Evolutionary conservation across 164 flowering plant species (phyloP).

Genomic region (Echeveria elegans): DNA sequence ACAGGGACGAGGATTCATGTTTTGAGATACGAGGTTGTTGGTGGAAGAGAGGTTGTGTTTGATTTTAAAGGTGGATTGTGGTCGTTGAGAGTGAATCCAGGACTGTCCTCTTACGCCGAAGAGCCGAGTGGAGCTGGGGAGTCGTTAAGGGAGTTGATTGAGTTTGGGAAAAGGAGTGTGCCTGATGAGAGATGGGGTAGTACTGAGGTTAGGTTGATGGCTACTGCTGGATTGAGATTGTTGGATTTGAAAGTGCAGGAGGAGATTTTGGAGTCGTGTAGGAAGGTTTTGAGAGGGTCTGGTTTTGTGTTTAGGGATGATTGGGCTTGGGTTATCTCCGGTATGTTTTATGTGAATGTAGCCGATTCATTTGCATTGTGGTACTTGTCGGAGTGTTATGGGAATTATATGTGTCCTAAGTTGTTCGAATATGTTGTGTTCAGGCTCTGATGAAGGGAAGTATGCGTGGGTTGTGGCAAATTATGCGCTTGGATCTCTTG

Average conservation of each 20-base stretch:
- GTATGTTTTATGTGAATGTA: constrained; percentile 21
- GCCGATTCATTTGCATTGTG: constrained; percentile 4
- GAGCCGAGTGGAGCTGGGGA: constrained; percentile 49
- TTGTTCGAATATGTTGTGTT: background rate
- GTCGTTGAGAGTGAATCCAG: constrained; percentile 68
- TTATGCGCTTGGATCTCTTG: constrained; percentile 86
- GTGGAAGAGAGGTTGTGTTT: constrained; percentile 21
- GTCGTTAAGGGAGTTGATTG: constrained; percentile 53
- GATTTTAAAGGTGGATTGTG: constrained; percentile 40
- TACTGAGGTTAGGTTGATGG: constrained; percentile 83
- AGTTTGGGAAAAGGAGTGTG: constrained; percentile 53
- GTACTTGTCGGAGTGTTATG: constrained; percentile 8
- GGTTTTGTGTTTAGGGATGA: constrained; percentile 69
- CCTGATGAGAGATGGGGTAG: constrained; percentile 51
- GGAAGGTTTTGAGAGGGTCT: constrained; percentile 45
- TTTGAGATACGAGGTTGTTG: constrained; percentile 29
- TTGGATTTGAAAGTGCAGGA: constrained; percentile 43
- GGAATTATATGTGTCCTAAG: too few relatives aligned
- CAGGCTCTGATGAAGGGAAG: constrained; percentile 90
- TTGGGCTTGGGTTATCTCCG: constrained; percentile 86
- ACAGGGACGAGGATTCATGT: constrained; percentile 88
- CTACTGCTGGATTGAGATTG: constrained; percentile 85
- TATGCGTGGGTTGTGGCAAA: constrained; percentile 99
- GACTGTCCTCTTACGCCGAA: constrained; percentile 56
- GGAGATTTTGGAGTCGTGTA: constrained; percentile 55